A percentile compares a stretch with the other conserved stretches of the same genome.
Conservation (phyloP, 352 stramenopile species). For the Phytopythium ostracodes region DNA sequence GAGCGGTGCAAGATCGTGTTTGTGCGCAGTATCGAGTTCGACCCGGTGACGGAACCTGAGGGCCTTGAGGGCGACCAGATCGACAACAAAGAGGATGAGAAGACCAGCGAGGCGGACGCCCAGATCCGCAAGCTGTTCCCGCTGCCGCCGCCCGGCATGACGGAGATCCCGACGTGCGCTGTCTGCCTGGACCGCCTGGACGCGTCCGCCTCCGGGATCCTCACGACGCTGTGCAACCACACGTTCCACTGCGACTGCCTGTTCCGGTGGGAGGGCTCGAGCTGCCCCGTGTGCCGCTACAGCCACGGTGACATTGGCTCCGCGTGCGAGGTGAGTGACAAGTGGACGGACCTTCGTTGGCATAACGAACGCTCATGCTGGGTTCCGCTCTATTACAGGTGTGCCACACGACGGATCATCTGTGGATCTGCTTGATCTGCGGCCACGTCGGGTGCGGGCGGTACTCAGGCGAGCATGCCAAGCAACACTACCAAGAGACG, state of each 20-base stretch:
- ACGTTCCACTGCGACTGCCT: slow-evolving; percentile 97
- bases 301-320: slow-evolving; percentile 93
- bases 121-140: slow-evolving; percentile 45
- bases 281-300: slow-evolving; percentile 96
- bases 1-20: slow-evolving; percentile 90
- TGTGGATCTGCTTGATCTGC: slow-evolving; percentile 97
- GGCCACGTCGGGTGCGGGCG: slow-evolving; percentile 94
- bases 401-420: slow-evolving; percentile 91
- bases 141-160: slow-evolving; percentile 67
- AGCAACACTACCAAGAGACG: slow-evolving; percentile 92
- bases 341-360: slow-evolving; percentile 11
- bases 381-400: slow-evolving; percentile 21
- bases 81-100: slow-evolving; percentile 19
- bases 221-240: slow-evolving; percentile 98
- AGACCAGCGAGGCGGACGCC: slow-evolving; percentile 13
- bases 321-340: slow-evolving; percentile 75
- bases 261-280: slow-evolving; percentile 92
- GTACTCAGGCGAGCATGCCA: slow-evolving; percentile 94
- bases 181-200: slow-evolving; percentile 91
- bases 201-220: slow-evolving; percentile 82
- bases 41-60: slow-evolving; percentile 23
- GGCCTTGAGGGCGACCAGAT: not conserved
- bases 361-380: not conserved
- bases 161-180: slow-evolving; percentile 87
- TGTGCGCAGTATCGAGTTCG: slow-evolving; percentile 86